A percentile compares a stretch with the other conserved stretches of the same genome.
These are phyloP conservation scores for Colletotrichum sp. DNA, from an alignment of 2,329 filamentous ascomycete species.

Conservation along the genomic window DNA sequence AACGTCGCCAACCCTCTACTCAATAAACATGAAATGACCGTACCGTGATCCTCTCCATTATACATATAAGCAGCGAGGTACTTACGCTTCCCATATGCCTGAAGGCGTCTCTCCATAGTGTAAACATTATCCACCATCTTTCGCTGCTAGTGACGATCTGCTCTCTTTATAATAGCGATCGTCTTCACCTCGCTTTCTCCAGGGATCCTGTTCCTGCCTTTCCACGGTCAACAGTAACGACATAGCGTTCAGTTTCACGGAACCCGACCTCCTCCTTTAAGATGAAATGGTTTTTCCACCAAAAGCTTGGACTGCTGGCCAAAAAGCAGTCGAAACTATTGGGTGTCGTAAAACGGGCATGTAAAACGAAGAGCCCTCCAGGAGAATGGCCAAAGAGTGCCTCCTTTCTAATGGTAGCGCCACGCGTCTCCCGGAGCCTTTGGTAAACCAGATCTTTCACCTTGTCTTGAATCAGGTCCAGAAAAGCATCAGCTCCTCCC, in stretches of 20 bases:
- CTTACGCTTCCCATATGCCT: slow-evolving; percentile 12
- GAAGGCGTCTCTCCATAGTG: slow-evolving; percentile 25
- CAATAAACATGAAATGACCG: slow-evolving; percentile 31
- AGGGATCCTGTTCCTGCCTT: slow-evolving; percentile 35
- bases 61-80: slow-evolving; percentile 26
- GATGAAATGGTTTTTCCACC: slow-evolving; percentile 50
- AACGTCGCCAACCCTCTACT: slow-evolving; percentile 26
- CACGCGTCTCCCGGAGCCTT: slow-evolving; percentile 29
- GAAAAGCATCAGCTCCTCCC: slow-evolving; percentile 50
- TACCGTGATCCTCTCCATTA: slow-evolving; percentile 35
- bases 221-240: slow-evolving; percentile 38
- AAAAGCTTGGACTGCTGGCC: slow-evolving; percentile 50
- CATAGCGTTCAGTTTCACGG: background rate
- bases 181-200: slow-evolving; percentile 30
- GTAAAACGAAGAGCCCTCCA: slow-evolving; percentile 51
- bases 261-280: slow-evolving; percentile 34
- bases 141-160: background rate
- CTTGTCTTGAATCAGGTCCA: slow-evolving; percentile 45
- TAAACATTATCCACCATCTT: slow-evolving; percentile 31
- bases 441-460: slow-evolving; percentile 38
- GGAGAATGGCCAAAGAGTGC: slow-evolving; percentile 56
- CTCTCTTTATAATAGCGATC: background rate
- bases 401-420: slow-evolving; percentile 36
- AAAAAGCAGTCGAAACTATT: slow-evolving; percentile 48
- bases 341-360: slow-evolving; percentile 45